Evolutionary conservation across 257 asterid genomes (phyloP), one percentile per base, ranked within the genome.

Genomic region (Solanum tarapatanum): DNA sequence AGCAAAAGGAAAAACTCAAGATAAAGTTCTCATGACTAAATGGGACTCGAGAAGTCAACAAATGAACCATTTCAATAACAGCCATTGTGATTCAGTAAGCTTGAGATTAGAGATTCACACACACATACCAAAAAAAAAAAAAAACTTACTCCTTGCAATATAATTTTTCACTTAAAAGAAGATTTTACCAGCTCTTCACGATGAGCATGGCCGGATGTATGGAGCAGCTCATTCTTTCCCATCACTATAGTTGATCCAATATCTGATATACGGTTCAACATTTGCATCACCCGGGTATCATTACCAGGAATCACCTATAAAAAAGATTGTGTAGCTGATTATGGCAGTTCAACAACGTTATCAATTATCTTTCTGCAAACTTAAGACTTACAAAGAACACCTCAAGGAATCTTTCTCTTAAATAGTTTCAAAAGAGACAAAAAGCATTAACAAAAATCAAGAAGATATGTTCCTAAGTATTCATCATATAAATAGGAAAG

Each of bases 221-320:
- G 99, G 88, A 97, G 94, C 90, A 89, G 93, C 90, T 95, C 98
- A 88, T 93, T 96, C 94, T 94, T 97, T 82, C 99, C 99, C 99
- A 97, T 96, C 89, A 97, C 96, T 89, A 97, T 92, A 14, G 93
- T 90, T 58, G 99, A 91, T 89, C 99, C 99, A 48, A 97, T 94
- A 83, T 96, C 99, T 74, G 99, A 93, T 91, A 97, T 88, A 30
- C 99, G 99, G 85, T 97, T 97, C 24, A 97, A 88, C 99, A 97
- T 97, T 91, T 94, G 92, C 98, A 97, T 97, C 84, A 97, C 99
- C 88, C 99, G 94, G 26, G 93, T 93, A 92, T 97, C 99, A 88
- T 97, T 97, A 76, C 99, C 99, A 87, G 99, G 99, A 84, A 97
- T 97, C 85, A 97, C 99, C 99, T 97, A 90, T 77, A 90, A 88